phyloP scores from a whole-genome alignment of 2,329 filamentous ascomycete species.

The Xylariaceae sp. region DNA sequence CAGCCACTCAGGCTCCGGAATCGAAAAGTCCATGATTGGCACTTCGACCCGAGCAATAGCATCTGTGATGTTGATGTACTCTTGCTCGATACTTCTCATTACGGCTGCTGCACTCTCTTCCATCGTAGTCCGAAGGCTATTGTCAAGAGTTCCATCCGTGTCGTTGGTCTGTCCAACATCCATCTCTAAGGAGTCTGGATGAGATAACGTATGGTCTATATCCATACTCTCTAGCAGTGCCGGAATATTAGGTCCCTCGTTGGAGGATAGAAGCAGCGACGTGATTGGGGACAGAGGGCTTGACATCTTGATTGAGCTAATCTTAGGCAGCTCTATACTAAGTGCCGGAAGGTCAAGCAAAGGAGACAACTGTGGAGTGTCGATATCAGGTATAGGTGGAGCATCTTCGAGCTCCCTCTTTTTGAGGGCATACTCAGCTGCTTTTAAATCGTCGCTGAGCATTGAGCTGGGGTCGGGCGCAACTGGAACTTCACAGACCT shows the following conservation, averaged over 20 bases:
- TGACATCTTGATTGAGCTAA: conserved; percentile 36
- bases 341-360: conserved; percentile 19
- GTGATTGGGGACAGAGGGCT: conserved; percentile 35
- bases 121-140: conserved; percentile 26
- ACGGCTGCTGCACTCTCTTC: conserved; percentile 24
- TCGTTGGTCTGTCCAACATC: background rate
- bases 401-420: conserved; percentile 16
- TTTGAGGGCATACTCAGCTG: conserved; percentile 31
- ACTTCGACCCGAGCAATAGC: conserved; percentile 39
- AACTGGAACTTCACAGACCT: conserved; percentile 36
- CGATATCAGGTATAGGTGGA: conserved; percentile 3
- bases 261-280: conserved; percentile 10
- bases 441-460: conserved; percentile 37
- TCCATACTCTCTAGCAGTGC: conserved; percentile 27
- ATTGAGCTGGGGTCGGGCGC: conserved; percentile 38
- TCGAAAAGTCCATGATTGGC: conserved; percentile 40
- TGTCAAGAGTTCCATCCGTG: conserved; percentile 17
- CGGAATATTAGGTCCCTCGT: conserved; percentile 16
- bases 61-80: conserved; percentile 36
- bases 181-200: background rate
- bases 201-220: conserved; percentile 25
- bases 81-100: conserved; percentile 36
- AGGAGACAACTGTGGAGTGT: conserved; percentile 19
- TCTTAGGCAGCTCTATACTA: conserved; percentile 12
- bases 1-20: conserved; percentile 37